Conservation (phyloP, 2,329 filamentous ascomycete species). For the Myrmaecium sp. region DNA sequence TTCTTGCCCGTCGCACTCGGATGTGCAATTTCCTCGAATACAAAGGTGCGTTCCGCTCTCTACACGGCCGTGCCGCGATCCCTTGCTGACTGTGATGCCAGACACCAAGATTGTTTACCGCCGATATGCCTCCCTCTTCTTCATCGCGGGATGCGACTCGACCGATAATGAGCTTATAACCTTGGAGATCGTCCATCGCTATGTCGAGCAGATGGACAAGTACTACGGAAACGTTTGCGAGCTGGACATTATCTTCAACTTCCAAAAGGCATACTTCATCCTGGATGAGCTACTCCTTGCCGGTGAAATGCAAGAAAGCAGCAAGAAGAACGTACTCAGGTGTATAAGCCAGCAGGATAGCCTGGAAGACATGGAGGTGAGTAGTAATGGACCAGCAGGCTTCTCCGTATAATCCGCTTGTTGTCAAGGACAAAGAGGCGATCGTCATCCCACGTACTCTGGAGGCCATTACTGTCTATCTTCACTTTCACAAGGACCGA, state of each 20-base stretch:
- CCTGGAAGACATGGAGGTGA: conserved; percentile 97
- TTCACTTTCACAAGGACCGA: no score
- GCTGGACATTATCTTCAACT: conserved; percentile 98
- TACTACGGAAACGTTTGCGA: conserved; percentile 99
- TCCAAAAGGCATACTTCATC: conserved; percentile 99
- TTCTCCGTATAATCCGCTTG: no score
- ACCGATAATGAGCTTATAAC: conserved; percentile 97
- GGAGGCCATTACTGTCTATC: no score
- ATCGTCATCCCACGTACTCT: no score
- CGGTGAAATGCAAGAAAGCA: conserved; percentile 95
- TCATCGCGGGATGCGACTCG: conserved; percentile 94
- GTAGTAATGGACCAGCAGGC: conserved; percentile 28
- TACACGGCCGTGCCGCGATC: conserved; percentile 2
- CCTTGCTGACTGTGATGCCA: conserved; percentile 26
- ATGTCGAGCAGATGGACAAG: conserved; percentile 99
- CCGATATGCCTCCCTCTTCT: conserved; percentile 96
- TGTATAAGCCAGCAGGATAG: conserved; percentile 97
- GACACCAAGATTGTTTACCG: conserved; percentile 98
- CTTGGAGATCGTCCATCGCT: conserved; percentile 95
- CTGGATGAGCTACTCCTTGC: conserved; percentile 89
- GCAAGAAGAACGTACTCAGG: conserved; percentile 94
- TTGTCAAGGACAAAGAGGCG: no score
- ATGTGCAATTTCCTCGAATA: conserved; percentile 99
- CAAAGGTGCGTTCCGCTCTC: conserved; percentile 65
- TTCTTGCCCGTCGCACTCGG: conserved; percentile 83